A percentile compares a stretch with the other conserved stretches of the same genome.
Evolutionary conservation across 345 rosid genomes (phyloP).

Genomic region (Erodium maritimum): DNA sequence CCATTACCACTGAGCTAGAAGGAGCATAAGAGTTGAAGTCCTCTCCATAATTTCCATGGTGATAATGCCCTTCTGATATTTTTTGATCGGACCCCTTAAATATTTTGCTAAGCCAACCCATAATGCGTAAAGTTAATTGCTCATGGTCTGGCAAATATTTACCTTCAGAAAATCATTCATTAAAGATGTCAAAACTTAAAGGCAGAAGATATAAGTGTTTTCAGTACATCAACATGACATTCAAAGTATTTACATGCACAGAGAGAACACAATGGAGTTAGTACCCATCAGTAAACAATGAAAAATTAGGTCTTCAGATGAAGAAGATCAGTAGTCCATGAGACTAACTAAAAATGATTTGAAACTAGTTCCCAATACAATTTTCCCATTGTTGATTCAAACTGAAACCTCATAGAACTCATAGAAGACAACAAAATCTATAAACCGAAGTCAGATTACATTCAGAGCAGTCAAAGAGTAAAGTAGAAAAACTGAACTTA

Average conservation of each 20-base stretch:
- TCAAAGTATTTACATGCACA: background rate
- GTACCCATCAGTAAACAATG: background rate
- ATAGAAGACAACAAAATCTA: background rate
- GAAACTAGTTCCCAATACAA: background rate
- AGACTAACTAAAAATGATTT: background rate
- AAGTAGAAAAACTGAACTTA: background rate
- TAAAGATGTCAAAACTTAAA: background rate
- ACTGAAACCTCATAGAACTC: background rate
- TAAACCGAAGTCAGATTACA: background rate
- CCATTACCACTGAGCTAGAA: constrained; percentile 35
- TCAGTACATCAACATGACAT: background rate
- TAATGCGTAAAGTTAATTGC: constrained; percentile 30
- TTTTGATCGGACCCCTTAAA: constrained; percentile 61
- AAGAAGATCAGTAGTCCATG: background rate
- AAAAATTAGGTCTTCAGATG: background rate
- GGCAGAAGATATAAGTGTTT: background rate
- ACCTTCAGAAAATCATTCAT: constrained; percentile 22
- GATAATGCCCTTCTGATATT: constrained; percentile 36
- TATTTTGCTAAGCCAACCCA: constrained; percentile 86
- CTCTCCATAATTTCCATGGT: constrained; percentile 28
- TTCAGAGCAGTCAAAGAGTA: background rate
- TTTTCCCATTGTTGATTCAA: background rate
- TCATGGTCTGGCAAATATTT: constrained; percentile 29
- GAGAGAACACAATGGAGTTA: background rate
- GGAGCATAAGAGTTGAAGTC: constrained; percentile 34